Evolutionary conservation across 208 protist species (phyloP), one percentile per base, ranked within the genome.

Genomic region (Trypanosoma brucei): DNA sequence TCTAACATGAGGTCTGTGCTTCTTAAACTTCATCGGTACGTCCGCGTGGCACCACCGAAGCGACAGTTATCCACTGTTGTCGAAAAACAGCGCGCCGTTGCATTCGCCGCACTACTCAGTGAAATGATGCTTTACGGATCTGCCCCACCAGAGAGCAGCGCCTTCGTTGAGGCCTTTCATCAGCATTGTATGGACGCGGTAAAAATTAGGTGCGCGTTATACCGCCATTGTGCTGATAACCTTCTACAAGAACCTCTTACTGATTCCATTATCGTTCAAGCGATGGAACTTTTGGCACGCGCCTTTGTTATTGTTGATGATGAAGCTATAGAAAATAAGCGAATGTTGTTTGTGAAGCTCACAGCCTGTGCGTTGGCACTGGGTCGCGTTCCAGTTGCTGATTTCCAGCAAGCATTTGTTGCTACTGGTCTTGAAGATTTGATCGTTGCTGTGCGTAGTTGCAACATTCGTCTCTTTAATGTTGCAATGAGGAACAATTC

Each of bases 81-180:
- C 6, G 80, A 81, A 11, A 61, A 63, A 22, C 66, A 66, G 33
- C 71, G 84, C 8, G 48, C 82, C 37, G 68, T 71, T 45, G 68
- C 71, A 42, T 88, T 86, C 55, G 86, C 86, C 14, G 67, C 72
- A 55, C 54, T 92, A 14, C 57, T 87, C 50, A 54, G 57, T 1
- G 82, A 88, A 61, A 85, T 92, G 78, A 77, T 88, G 65, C 46
- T 73, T 49, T 55, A 73, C 31, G 52, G 36, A 31, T 73, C 45
- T 38, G 72, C 66, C 2, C 80, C 83, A 33, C 62, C 72, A 3
- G 76, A 79, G 30, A 69, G 62, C 56, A 78, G 48, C 66, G 39
- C 60, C 48, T 93, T 93, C 55, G 68, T 84, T 22, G 55, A 67
- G 31, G 73, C 75, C 6, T 93, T 93, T 72, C 84, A 91, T 68